These are phyloP conservation scores for Metarhizium anisopliae DNA, from an alignment of 2,329 filamentous ascomycete species.

Conservation along the genomic window DNA sequence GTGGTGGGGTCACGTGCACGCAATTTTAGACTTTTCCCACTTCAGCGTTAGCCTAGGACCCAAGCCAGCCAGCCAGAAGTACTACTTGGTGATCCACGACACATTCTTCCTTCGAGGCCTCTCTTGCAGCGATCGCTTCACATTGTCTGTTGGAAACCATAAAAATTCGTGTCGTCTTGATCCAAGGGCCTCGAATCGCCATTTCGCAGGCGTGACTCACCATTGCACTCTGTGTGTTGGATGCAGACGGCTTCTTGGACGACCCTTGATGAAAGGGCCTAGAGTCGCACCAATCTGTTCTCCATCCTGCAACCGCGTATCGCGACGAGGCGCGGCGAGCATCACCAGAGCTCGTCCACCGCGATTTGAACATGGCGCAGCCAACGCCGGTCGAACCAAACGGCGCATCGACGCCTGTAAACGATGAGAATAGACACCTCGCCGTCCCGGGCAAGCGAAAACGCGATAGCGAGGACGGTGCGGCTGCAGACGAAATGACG, in stretches of 20 bases:
- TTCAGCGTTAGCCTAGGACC: slow-evolving; percentile 19
- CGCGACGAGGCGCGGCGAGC: slow-evolving; percentile 29
- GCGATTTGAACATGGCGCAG: slow-evolving; percentile 31
- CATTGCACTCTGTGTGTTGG: slow-evolving; percentile 22
- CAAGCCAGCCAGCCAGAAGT: slow-evolving; percentile 6
- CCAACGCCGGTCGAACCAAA: slow-evolving; percentile 29
- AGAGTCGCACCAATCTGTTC: slow-evolving; percentile 31
- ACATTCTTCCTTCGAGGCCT: slow-evolving; percentile 27
- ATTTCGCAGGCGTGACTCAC: slow-evolving; percentile 12
- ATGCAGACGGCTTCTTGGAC: slow-evolving; percentile 21
- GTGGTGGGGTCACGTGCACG: slow-evolving; percentile 16
- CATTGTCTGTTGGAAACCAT: slow-evolving; percentile 12
- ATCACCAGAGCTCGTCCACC: slow-evolving; percentile 11
- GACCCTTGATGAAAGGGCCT: slow-evolving; percentile 28
- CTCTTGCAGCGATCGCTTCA: slow-evolving; percentile 19
- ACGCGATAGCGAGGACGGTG: slow-evolving; percentile 41
- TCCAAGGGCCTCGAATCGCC: slow-evolving; percentile 5
- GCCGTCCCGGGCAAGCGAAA: slow-evolving; percentile 45
- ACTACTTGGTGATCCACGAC: slow-evolving; percentile 25
- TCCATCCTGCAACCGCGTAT: slow-evolving; percentile 27
- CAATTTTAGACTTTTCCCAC: slow-evolving; percentile 20
- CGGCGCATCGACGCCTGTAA: slow-evolving; percentile 29
- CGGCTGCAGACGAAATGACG: slow-evolving; percentile 20
- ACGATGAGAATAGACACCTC: slow-evolving; percentile 19
- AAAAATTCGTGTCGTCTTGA: slow-evolving; percentile 10